Evolutionary conservation across 495 filamentous ascomycete species (phyloP), one percentile per base, ranked within the genome.

Genomic region (Staphylotrichum longicolle): DNA sequence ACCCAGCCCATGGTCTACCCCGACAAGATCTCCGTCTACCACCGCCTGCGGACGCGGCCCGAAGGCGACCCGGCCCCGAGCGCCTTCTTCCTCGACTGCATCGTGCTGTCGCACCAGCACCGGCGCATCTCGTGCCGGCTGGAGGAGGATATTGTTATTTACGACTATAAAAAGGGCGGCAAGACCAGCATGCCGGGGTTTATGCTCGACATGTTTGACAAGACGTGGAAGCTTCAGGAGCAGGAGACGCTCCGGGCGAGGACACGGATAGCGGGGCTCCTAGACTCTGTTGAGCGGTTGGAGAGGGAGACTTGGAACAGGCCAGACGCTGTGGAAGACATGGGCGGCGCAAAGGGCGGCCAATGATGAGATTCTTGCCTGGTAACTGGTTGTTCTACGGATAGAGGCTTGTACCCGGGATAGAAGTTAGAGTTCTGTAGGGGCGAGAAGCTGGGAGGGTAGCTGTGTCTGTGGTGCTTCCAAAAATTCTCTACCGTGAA

Each of bases 11-110:
- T 96, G 85, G 87, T 82, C 53, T 95, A 84, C 67, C 93, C 93
- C 1, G 93, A 98, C 76, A 86, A 82, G 54, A 85, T 97, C 52
- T 90, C 91, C 0, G 89, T 94, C 7, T 93, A 92, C 68, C 94
- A 97, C 73, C 96, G 89, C 69, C 82, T 98, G 6, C 75, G 80
- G 6, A 61, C 72, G n/a, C 57, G 58, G 14, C 77, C 77, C 14
- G 52, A 64, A 10, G 55, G 62, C 2, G 51, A 67, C 8, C 62
- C 66, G 3, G 63, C 58, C 3, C 62, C 72, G 37, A 75, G 72
- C 33, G 67, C 70, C 11, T 75, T 80, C 49, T 58, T 74, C 20
- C 77, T 88, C 5, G 82, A 86, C 65, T 82, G 83, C 63, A 57
- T 85, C 11, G 83, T 97, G 33, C 72, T 96, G 12, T 95, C 90